Percentiles rank a stretch among this genome's conserved stretches.
Conservation (phyloP, 2,329 filamentous ascomycete genomes). For the Fusarium albidum region DNA sequence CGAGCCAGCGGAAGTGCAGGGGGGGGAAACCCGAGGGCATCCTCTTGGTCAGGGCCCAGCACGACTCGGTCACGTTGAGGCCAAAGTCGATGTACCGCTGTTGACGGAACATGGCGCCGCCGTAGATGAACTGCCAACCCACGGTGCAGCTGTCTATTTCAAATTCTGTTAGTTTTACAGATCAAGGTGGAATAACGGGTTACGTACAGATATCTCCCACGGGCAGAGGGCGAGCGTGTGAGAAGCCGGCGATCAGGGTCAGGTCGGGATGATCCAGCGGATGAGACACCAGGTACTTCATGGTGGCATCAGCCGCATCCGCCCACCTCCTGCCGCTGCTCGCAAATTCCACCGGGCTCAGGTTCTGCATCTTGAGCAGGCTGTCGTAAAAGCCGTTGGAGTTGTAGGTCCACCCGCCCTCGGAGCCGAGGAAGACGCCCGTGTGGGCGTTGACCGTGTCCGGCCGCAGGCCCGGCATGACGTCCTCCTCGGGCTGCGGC, state of each 20-base stretch:
- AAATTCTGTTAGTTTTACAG: slow-evolving; percentile 35
- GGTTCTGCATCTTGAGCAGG: slow-evolving; percentile 82
- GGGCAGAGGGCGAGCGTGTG: not conserved
- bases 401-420: slow-evolving; percentile 80
- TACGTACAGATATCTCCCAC: slow-evolving; percentile 55
- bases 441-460: slow-evolving; percentile 73
- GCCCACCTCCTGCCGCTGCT: slow-evolving; percentile 79
- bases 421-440: slow-evolving; percentile 71
- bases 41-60: slow-evolving; percentile 74
- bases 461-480: slow-evolving; percentile 73
- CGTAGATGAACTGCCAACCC: slow-evolving; percentile 86
- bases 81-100: slow-evolving; percentile 78
- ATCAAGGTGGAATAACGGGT: no score
- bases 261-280: slow-evolving; percentile 72
- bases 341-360: slow-evolving; percentile 74
- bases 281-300: slow-evolving; percentile 73
- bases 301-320: slow-evolving; percentile 77
- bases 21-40: slow-evolving; percentile 81
- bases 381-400: slow-evolving; percentile 89
- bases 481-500: slow-evolving; percentile 47
- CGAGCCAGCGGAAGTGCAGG: slow-evolving; percentile 72
- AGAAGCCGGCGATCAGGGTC: slow-evolving; percentile 68
- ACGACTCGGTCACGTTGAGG: slow-evolving; percentile 74
- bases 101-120: slow-evolving; percentile 75
- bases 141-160: slow-evolving; percentile 77